Evolutionary conservation across 495 filamentous ascomycete genomes (phyloP).

Genomic region (Endocarpon pusillum): DNA sequence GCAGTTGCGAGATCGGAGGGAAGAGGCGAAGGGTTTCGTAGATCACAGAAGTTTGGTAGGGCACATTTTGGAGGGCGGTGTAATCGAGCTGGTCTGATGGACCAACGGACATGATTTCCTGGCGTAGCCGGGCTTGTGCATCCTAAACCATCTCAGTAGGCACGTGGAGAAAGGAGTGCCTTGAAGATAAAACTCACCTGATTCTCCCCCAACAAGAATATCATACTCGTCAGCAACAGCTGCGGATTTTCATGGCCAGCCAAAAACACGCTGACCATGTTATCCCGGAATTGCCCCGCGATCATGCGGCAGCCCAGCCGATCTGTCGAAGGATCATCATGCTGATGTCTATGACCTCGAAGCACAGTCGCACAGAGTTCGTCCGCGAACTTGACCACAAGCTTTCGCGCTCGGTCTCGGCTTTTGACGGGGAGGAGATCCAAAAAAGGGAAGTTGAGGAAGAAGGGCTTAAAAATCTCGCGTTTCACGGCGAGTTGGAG

Average conservation of each 20-base stretch:
- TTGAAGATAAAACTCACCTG: conserved; percentile 4
- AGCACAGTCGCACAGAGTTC: background rate
- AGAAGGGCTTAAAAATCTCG: conserved; percentile 22
- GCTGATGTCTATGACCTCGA: conserved; percentile 1
- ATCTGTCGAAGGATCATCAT: background rate
- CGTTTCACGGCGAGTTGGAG: conserved; percentile 17
- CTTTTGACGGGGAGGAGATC: conserved; percentile 16
- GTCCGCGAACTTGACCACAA: conserved; percentile 5
- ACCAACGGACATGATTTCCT: background rate
- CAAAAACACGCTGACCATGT: conserved; percentile 18
- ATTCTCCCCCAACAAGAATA: conserved; percentile 19
- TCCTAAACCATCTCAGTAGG: conserved; percentile 1
- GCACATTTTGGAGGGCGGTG: conserved; percentile 6
- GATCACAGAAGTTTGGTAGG: conserved; percentile 11
- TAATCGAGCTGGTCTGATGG: background rate
- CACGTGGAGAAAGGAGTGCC: background rate
- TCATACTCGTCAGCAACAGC: conserved; percentile 14
- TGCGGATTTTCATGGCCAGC: conserved; percentile 25
- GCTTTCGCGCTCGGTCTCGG: conserved; percentile 5
- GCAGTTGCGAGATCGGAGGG: conserved; percentile 20
- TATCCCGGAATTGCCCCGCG: conserved; percentile 15
- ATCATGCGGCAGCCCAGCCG: conserved; percentile 5
- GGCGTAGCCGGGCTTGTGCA: conserved; percentile 1
- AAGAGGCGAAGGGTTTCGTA: conserved; percentile 20
- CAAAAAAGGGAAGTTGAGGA: conserved; percentile 20